Evolutionary conservation across 495 filamentous ascomycete genomes (phyloP), one percentile per base, ranked within the genome.

Genomic region (Lichenothelia convexa): DNA sequence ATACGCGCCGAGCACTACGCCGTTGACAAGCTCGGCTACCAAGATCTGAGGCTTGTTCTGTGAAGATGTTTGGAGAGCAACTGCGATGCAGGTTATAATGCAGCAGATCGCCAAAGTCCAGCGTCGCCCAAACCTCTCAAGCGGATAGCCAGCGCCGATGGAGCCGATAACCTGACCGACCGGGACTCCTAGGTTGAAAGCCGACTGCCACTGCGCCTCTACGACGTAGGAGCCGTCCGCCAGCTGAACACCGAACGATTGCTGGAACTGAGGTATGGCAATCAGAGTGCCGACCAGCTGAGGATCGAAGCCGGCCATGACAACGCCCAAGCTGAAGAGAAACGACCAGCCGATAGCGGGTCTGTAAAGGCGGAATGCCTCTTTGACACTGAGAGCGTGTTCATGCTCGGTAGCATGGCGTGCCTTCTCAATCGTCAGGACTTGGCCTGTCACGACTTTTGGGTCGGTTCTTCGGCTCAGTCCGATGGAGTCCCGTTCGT

Each of bases 31-130:
- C 37, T 59, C 51, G 9, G 51, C 41, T 45, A 53, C 56, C 47
- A 65, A 46, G 60, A 51, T 2, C 49, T 43, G 33, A 63, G 37
- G 26, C 50, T 54, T n/a, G 61, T 27, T 27, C 24, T 27, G 62
- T 59, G 39, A 72, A 69, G 33, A 65, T 65, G 24, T 27, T 27
- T 27, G 30, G 8, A 18, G 8, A 8, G 30, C 30, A 18, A 32
- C 30, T 7, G 8, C 8, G 11, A 32, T 8, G 16, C 8, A 32
- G 18, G 30, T 8, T 7, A 8, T 32, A 8, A 32, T 17, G 6
- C 7, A 32, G 29, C 53, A 59, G n/a, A 37, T 41, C 3, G 42
- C 45, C 36, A 59, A 55, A 0, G 53, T 57, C 35, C 30, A 37
- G 38, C 54, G 53, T 7, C 56, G 34, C 1, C 54, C 56, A 30